Conservation (phyloP, 345 rosid genomes). For the Eucalyptus cloeziana region DNA sequence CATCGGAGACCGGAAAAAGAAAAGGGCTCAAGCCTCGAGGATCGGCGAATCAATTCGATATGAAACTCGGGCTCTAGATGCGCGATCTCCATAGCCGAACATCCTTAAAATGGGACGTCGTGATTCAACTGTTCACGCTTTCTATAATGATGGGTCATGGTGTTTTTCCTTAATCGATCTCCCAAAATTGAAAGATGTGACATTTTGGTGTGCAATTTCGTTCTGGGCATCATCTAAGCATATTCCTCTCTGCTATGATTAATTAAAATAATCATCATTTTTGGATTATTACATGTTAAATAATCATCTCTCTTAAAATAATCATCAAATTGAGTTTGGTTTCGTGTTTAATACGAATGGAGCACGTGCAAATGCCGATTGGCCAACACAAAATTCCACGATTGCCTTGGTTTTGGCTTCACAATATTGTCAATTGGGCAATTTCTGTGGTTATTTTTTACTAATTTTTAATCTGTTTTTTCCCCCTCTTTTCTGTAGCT, state of each 20-base stretch:
- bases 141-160: not conserved
- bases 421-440: not conserved
- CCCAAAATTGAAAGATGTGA: not conserved
- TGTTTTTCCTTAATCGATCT: not conserved
- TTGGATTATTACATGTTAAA: not conserved
- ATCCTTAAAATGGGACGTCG: not conserved
- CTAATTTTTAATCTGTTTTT: not conserved
- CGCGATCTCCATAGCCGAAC: not conserved
- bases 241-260: not conserved
- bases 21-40: not conserved
- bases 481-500: not conserved
- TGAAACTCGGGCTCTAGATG: not conserved
- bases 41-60: not conserved
- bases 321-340: not conserved
- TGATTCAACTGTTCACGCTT: not conserved
- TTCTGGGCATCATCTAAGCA: not conserved
- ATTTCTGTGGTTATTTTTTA: not conserved
- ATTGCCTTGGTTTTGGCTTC: fast-evolving
- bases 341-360: not conserved
- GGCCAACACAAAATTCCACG: not conserved
- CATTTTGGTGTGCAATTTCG: not conserved
- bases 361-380: not conserved
- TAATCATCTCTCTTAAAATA: not conserved
- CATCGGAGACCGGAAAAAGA: not conserved
- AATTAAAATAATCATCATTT: not conserved